Evolutionary conservation across 73 alveolate species (phyloP).

Genomic region (Tetrahymena borealis): DNA sequence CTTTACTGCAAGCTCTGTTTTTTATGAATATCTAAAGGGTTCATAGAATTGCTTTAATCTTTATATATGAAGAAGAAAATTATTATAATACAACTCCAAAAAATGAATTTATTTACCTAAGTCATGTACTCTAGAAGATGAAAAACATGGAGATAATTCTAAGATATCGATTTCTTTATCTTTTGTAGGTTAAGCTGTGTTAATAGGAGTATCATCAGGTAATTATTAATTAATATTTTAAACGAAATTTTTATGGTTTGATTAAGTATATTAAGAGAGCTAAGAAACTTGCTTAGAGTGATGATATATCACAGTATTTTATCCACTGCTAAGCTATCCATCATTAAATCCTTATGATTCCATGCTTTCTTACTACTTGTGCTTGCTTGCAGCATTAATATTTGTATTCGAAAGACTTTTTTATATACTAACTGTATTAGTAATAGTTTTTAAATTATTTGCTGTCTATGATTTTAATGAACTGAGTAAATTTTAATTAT

Average conservation of each 20-base stretch:
- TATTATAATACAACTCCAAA: too few species aligned
- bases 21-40: neutral
- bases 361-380: neutral
- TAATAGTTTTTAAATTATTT: neutral
- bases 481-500: neutral
- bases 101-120: neutral
- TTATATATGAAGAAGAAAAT: too few species aligned
- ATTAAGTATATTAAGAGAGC: neutral
- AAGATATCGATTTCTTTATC: neutral
- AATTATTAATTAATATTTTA: neutral
- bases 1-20: neutral
- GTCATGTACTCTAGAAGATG: neutral
- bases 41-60: neutral
- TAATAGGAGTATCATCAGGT: neutral
- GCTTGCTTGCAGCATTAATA: too few species aligned
- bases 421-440: neutral
- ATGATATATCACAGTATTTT: neutral
- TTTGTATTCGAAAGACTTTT: neutral
- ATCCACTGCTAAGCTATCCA: neutral
- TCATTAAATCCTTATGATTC: neutral
- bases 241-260: neutral
- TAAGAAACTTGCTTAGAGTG: neutral
- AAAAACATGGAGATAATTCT: neutral
- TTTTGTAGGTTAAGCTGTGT: neutral
- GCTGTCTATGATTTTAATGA: neutral